Conservation (phyloP, 2,329 filamentous ascomycete species). For the Cladobotryum mycophilum region DNA sequence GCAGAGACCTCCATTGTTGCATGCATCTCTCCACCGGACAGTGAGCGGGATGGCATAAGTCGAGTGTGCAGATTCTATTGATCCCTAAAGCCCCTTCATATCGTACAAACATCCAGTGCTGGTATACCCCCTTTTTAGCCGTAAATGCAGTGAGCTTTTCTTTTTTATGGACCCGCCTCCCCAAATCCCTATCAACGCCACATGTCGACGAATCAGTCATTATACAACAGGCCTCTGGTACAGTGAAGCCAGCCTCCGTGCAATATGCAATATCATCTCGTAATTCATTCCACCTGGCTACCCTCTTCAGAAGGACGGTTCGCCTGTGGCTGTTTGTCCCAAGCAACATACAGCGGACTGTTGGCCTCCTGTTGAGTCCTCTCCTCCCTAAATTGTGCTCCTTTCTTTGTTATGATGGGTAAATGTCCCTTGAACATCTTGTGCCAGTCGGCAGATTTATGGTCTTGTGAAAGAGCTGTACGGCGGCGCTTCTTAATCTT, state of each 20-base stretch:
- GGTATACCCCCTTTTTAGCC: too few relatives aligned
- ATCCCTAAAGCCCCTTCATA: too few relatives aligned
- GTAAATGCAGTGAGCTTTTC: too few relatives aligned
- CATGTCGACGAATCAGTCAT: background rate
- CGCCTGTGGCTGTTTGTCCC: constrained; percentile 28
- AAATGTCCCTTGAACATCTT: constrained; percentile 38
- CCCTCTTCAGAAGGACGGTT: background rate
- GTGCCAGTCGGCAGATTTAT: constrained; percentile 40
- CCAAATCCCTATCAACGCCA: too few relatives aligned
- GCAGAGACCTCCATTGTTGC: too few relatives aligned
- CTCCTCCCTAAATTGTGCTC: constrained; percentile 50
- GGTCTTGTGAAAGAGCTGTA: constrained; percentile 36
- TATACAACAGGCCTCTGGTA: background rate
- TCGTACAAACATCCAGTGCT: too few relatives aligned
- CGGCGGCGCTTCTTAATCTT: constrained; percentile 51
- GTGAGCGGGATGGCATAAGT: too few relatives aligned
- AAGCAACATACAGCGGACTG: constrained; percentile 42
- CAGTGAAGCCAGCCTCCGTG: background rate
- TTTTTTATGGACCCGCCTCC: too few relatives aligned
- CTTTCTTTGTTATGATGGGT: constrained; percentile 40
- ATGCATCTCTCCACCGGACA: too few relatives aligned
- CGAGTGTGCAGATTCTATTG: too few relatives aligned
- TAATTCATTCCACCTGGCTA: background rate
- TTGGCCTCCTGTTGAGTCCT: constrained; percentile 47
- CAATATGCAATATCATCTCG: background rate